A percentile compares a stretch with the other conserved stretches of the same genome.
phyloP scores from a whole-genome alignment of 2,329 filamentous ascomycete species.

The Ceratocystis cacaofunesta region DNA sequence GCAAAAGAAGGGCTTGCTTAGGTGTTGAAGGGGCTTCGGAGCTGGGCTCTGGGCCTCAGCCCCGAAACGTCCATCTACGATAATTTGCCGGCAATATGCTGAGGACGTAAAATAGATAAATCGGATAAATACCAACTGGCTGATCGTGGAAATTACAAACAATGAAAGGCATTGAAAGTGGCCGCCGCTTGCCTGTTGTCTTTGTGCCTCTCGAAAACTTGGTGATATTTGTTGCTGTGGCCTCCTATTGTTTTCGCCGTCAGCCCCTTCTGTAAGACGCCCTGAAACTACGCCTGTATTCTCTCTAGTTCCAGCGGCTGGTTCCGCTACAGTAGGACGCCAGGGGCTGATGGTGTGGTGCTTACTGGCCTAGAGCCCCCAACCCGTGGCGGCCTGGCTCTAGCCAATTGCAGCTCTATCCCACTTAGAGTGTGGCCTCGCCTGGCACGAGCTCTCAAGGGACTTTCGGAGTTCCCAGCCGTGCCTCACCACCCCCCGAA shows the following conservation, averaged over 20 bases:
- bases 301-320: not conserved
- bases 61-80: not conserved
- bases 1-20: not conserved
- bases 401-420: not conserved
- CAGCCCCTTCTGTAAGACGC: not conserved
- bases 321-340: not conserved
- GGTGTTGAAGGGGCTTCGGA: not conserved
- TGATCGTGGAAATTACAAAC: not conserved
- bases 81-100: conserved; percentile 1
- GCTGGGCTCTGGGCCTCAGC: not conserved
- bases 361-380: not conserved
- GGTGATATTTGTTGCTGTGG: not conserved
- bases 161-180: not conserved
- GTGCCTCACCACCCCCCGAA: not conserved
- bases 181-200: too few relatives aligned
- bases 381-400: not conserved
- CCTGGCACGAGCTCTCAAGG: not conserved
- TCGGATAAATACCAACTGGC: not conserved
- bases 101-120: not conserved
- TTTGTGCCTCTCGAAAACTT: not conserved
- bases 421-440: not conserved
- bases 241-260: too few relatives aligned
- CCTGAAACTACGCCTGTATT: not conserved
- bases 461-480: not conserved
- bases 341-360: not conserved